Evolutionary conservation across 179 eudicot species (phyloP).

Genomic region (Amaranthus tricolor): DNA sequence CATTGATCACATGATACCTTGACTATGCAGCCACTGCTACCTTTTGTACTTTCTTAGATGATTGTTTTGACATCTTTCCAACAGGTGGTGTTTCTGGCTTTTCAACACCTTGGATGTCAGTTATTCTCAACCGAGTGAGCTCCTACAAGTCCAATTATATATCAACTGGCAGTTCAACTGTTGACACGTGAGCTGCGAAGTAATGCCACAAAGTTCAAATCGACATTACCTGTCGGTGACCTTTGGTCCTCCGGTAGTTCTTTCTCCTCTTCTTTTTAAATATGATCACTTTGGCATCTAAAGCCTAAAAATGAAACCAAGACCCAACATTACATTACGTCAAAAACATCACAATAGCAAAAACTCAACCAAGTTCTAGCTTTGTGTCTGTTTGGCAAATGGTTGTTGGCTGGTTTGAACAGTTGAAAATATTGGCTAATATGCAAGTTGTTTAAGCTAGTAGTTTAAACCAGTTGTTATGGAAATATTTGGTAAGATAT

Average conservation of each 20-base stretch:
- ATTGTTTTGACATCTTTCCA: conserved; percentile 31
- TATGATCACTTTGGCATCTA: conserved; percentile 93
- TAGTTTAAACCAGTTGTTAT: no score
- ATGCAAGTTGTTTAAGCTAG: no score
- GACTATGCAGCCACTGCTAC: conserved; percentile 51
- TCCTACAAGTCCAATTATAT: conserved; percentile 45
- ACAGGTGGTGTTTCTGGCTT: conserved; percentile 52
- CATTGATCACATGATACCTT: not conserved
- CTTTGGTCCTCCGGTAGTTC: conserved; percentile 90
- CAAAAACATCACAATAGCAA: not conserved
- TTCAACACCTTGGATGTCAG: conserved; percentile 78
- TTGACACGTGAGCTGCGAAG: not conserved
- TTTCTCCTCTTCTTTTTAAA: conserved; percentile 94
- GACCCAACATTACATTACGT: not conserved
- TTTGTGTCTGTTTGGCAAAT: not conserved
- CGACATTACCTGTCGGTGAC: conserved; percentile 84
- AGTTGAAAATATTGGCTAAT: no score
- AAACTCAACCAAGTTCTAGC: not conserved
- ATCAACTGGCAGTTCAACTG: conserved; percentile 6
- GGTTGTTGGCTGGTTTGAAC: no score
- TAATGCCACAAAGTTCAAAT: not conserved
- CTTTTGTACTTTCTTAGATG: conserved; percentile 46
- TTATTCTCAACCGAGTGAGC: conserved; percentile 82
- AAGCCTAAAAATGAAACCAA: conserved; percentile 47
- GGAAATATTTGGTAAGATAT: no score